These are phyloP conservation scores for Misopates orontium DNA, from an alignment of 257 asterid species.

Conservation along the genomic window DNA sequence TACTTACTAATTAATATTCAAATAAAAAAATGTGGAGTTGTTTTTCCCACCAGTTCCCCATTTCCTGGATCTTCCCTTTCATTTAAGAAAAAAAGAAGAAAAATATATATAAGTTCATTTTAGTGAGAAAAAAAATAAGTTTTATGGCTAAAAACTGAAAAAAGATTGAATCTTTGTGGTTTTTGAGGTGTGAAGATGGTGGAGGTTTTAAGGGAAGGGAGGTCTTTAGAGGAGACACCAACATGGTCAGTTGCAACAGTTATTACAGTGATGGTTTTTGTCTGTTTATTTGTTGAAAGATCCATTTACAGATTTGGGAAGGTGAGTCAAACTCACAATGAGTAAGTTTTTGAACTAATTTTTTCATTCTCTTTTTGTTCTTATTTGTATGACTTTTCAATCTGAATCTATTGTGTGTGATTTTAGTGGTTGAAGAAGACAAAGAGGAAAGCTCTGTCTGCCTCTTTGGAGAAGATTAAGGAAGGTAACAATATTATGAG, in stretches of 20 bases:
- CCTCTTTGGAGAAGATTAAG: too few relatives aligned
- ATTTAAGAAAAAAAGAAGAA: neutral
- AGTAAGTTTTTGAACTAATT: neutral
- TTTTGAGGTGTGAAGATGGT: slow-evolving; percentile 37
- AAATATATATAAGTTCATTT: slow-evolving; percentile 6
- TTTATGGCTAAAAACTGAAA: too few relatives aligned
- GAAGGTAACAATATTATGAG: too few relatives aligned
- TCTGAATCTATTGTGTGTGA: slow-evolving; percentile 1
- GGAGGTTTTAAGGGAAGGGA: slow-evolving; percentile 62
- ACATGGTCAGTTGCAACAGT: slow-evolving; percentile 98
- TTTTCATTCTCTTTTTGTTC: neutral
- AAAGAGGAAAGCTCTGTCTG: too few relatives aligned
- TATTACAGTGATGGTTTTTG: slow-evolving; percentile 83
- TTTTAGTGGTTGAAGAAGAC: slow-evolving; percentile 75
- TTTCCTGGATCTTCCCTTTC: slow-evolving; percentile 43
- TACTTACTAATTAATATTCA: neutral
- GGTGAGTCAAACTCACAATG: slow-evolving; percentile 39
- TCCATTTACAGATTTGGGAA: slow-evolving; percentile 83
- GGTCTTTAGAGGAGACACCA: slow-evolving; percentile 86
- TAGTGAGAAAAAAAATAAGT: too few relatives aligned
- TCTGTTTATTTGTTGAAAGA: slow-evolving; percentile 74
- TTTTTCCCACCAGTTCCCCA: slow-evolving; percentile 31
- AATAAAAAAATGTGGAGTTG: slow-evolving; percentile 1
- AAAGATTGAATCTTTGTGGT: neutral
- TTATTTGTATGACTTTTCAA: slow-evolving; percentile 4